Conservation (phyloP, 1,139 yeast species). For the Spathaspora sp. region DNA sequence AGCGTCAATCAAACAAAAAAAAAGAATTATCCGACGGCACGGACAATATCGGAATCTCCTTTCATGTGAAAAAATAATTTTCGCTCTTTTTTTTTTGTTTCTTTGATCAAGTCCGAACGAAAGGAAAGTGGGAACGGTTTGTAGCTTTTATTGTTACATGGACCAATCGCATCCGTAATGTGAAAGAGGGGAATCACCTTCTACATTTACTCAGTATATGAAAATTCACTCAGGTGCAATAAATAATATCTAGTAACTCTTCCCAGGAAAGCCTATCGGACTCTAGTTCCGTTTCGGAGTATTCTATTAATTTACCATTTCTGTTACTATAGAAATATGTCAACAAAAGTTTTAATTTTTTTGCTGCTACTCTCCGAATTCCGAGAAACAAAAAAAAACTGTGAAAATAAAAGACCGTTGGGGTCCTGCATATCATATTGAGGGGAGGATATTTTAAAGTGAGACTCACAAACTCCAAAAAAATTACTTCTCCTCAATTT, state of each 20-base stretch:
- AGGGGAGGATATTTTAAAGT: neutral
- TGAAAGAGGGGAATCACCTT: neutral
- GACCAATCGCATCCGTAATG: neutral
- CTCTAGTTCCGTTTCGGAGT: neutral
- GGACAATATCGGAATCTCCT: slow-evolving; percentile 5
- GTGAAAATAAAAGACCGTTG: neutral
- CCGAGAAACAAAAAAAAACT: slow-evolving; percentile 1
- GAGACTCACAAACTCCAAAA: neutral
- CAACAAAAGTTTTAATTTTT: neutral
- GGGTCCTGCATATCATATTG: slow-evolving; percentile 1
- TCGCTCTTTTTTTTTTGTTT: no score
- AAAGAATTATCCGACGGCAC: slow-evolving; percentile 2
- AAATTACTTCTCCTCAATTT: neutral
- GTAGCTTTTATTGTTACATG: neutral
- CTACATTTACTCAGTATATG: neutral
- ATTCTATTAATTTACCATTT: neutral
- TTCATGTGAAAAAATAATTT: neutral
- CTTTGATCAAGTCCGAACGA: neutral
- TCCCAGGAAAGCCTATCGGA: neutral
- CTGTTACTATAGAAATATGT: neutral
- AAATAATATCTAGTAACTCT: neutral
- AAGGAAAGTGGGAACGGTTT: slow-evolving; percentile 2
- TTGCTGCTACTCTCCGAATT: slow-evolving; percentile 2
- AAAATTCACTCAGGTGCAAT: neutral
- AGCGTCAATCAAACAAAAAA: neutral